Conservation (phyloP, 2,329 filamentous ascomycete species). For the Penicillium fuscoglaucum region DNA sequence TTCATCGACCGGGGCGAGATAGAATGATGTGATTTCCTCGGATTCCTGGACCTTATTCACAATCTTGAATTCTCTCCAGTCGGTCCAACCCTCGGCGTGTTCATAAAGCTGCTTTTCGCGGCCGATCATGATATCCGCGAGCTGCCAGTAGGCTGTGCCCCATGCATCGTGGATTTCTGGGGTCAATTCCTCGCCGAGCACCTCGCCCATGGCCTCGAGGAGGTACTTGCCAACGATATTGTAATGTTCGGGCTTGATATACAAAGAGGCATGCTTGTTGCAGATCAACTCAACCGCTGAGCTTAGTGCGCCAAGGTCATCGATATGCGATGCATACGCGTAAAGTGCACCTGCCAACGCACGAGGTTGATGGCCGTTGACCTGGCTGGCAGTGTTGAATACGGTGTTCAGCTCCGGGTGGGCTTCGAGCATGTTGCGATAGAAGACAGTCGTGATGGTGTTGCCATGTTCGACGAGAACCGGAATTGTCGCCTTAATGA, state of each 20-base stretch:
- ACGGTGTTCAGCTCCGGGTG: conserved; percentile 67
- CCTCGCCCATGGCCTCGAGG: conserved; percentile 64
- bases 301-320: conserved; percentile 62
- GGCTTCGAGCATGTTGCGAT: conserved; percentile 65
- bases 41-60: conserved; percentile 65
- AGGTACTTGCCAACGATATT: conserved; percentile 69
- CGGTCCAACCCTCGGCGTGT: conserved; percentile 61
- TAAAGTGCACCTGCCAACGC: conserved; percentile 69
- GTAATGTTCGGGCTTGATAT: conserved; percentile 69
- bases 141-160: conserved; percentile 70
- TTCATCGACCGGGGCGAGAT: conserved; percentile 64
- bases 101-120: conserved; percentile 65
- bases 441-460: conserved; percentile 70
- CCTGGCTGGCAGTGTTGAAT: conserved; percentile 72
- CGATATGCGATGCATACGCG: conserved; percentile 70
- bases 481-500: conserved; percentile 71
- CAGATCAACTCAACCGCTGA: conserved; percentile 67
- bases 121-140: conserved; percentile 70
- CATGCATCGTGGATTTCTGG: conserved; percentile 65
- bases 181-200: conserved; percentile 68
- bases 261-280: conserved; percentile 72
- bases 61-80: conserved; percentile 68
- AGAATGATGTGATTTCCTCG: conserved; percentile 69
- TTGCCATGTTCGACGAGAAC: conserved; percentile 67
- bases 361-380: conserved; percentile 65